Percentiles rank a stretch among this genome's conserved stretches.
Evolutionary conservation across 768 basidiomycete genomes (phyloP).

Genomic region (Agrocybe praecox): DNA sequence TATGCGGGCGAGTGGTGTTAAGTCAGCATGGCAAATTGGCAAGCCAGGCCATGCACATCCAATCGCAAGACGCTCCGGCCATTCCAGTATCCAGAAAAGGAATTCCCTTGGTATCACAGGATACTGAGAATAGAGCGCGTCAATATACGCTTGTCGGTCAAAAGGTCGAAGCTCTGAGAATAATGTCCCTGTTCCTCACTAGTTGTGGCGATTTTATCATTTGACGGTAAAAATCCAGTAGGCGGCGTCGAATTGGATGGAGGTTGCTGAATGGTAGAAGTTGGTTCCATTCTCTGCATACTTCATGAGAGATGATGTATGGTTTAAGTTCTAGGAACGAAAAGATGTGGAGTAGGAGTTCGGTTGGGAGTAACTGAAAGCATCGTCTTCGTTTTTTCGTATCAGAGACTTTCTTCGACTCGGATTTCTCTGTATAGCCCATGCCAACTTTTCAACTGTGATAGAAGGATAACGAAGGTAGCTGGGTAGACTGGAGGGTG

Average conservation of each 20-base stretch:
- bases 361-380: not conserved
- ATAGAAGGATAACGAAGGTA: too few relatives aligned
- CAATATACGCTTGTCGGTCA: not conserved
- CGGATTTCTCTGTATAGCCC: too few relatives aligned
- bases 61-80: constrained; percentile 10
- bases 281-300: not conserved
- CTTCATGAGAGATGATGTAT: not conserved
- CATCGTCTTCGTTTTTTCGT: too few relatives aligned
- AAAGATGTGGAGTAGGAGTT: not conserved
- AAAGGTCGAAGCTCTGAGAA: not conserved
- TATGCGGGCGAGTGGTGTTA: too few relatives aligned
- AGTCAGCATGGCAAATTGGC: too few relatives aligned
- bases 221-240: not conserved
- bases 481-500: too few relatives aligned
- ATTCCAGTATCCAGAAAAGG: constrained; percentile 9
- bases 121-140: not conserved
- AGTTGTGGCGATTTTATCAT: not conserved
- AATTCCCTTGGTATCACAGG: not conserved
- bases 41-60: constrained; percentile 14
- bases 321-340: not conserved
- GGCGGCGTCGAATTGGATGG: not conserved
- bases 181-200: not conserved
- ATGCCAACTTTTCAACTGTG: too few relatives aligned
- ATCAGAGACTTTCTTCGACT: too few relatives aligned
- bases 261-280: not conserved